Evolutionary conservation across 78 protist species (phyloP).

Genomic region (Chrysochromulina parva): DNA sequence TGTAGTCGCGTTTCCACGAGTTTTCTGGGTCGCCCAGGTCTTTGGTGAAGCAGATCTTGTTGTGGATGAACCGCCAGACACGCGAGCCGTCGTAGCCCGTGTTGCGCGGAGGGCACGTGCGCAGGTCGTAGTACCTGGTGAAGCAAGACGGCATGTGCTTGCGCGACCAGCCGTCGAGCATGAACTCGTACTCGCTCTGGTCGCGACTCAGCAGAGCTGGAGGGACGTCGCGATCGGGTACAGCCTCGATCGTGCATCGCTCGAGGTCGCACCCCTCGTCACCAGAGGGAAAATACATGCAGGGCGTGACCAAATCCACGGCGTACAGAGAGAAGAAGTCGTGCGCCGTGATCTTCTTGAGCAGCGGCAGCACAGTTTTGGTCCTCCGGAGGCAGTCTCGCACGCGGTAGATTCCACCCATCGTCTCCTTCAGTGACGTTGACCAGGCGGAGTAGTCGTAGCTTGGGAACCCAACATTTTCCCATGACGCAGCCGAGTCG

Average conservation of each 20-base stretch:
- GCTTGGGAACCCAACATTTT: no score
- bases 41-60: not conserved
- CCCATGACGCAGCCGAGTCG: no score
- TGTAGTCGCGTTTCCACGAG: conserved; percentile 6
- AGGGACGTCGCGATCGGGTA: not conserved
- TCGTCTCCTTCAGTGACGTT: no score
- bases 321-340: not conserved
- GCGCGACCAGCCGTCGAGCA: not conserved
- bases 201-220: not conserved
- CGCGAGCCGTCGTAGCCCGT: conserved; percentile 14
- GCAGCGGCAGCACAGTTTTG: not conserved
- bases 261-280: conserved; percentile 3
- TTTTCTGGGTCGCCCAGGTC: not conserved
- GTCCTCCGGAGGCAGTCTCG: no score
- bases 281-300: not conserved
- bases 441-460: no score
- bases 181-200: conserved; percentile 10
- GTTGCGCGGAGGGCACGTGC: not conserved
- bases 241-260: not conserved
- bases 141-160: not conserved
- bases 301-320: not conserved
- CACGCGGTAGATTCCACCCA: no score
- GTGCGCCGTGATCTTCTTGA: not conserved
- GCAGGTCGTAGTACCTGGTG: not conserved
- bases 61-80: not conserved